A percentile compares a stretch with the other conserved stretches of the same genome.
These are phyloP conservation scores for Ophiostoma himal-ulmi DNA, from an alignment of 2,329 filamentous ascomycete genomes.

Conservation along the genomic window DNA sequence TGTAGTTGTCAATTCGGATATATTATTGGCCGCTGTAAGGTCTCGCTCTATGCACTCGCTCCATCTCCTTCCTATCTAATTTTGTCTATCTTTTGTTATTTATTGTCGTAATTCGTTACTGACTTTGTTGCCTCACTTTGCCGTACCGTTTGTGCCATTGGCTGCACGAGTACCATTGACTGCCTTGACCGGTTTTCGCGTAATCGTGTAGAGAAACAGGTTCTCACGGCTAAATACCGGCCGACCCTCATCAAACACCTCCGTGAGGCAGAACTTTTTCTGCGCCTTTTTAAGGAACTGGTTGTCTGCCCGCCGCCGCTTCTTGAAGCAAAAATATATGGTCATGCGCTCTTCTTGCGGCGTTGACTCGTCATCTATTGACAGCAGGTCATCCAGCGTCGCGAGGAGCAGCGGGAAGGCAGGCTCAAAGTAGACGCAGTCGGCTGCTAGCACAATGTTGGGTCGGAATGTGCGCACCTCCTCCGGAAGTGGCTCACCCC, in stretches of 20 bases:
- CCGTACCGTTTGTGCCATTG: not conserved
- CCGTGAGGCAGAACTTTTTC: constrained; percentile 59
- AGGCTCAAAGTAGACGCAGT: constrained; percentile 96
- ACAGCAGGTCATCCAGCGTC: constrained; percentile 69
- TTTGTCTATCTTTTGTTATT: constrained; percentile 1
- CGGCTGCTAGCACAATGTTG: constrained; percentile 83
- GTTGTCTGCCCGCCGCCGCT: constrained; percentile 72
- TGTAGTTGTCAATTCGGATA: not conserved
- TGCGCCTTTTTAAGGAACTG: constrained; percentile 66
- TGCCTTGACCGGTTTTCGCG: constrained; percentile 32
- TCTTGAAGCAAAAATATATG: constrained; percentile 89
- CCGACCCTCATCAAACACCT: constrained; percentile 57
- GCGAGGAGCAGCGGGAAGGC: constrained; percentile 81
- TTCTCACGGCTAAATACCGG: constrained; percentile 51
- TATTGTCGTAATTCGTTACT: not conserved
- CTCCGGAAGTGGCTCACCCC: constrained; percentile 57
- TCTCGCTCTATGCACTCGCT: not conserved
- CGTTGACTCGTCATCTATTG: constrained; percentile 46
- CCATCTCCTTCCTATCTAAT: not conserved
- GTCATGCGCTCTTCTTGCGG: constrained; percentile 33
- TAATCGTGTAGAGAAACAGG: constrained; percentile 57
- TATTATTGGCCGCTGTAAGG: not conserved
- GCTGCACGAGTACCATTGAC: not conserved
- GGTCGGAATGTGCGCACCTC: constrained; percentile 54
- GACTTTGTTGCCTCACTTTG: not conserved